Base-by-base conservation (phyloP, 2,329 filamentous ascomycete species). In the Teratosphaeria viscida region DNA sequence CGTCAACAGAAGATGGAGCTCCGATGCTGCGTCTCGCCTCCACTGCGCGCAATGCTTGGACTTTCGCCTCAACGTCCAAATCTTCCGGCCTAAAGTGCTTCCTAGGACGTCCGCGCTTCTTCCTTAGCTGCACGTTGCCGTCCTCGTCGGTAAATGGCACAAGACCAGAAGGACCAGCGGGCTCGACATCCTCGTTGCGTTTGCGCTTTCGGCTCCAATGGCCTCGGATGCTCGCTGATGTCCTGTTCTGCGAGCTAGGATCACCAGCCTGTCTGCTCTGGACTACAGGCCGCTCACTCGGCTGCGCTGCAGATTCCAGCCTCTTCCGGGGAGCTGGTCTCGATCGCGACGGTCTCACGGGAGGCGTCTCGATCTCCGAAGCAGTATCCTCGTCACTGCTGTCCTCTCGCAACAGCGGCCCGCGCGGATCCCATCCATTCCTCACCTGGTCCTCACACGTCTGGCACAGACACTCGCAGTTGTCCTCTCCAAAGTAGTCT, bases 401-500 rank as follows among this genome's bases (percentile, higher is more conserved):
- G 53, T 68, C 71, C 1, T 70, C 68, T 35, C 63, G 63, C 23
- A 72, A 57, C 4, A 71, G 55, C n/a, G 69, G 67, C 3, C 70
- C 70, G 16, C 61, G 57, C 8, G 78, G 81, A 43, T 84, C 82
- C 95, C 95, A 99, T 1, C 94, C 94, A 71, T 96, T 97, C 57
- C 82, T 80, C 60, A 83, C 77, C 2, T 80, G 77, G 26, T 81
- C 79, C 75, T 99, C 94, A 72, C 94, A 99, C 0, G 89, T 94
- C 66, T 82, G 82, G 73, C 94, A 99, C 1, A 99, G 78, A 71
- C 94, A 99, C 71, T 99, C 94, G 73, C 91, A 92, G 66, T 99
- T 99, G 71, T 92, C 85, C 53, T 90, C 86, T 2, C 94, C 94
- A 76, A 99, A 99, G 73, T 99, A 99, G 70, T 90, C 91, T 19